These are phyloP conservation scores for Pachyrhizus erosus DNA, from an alignment of 306 rosid genomes.

Conservation along the genomic window DNA sequence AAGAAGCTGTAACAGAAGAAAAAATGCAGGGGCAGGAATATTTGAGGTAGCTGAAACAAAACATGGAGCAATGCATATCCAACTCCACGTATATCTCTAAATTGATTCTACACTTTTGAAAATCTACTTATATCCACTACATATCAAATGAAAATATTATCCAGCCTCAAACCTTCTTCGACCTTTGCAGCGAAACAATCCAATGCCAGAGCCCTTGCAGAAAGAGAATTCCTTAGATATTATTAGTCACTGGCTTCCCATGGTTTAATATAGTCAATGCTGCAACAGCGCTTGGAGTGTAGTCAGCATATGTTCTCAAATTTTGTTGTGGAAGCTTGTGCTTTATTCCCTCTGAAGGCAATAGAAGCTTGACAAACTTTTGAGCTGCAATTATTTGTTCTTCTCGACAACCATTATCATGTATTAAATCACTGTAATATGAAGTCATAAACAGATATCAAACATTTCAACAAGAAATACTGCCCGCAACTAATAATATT, in stretches of 20 bases:
- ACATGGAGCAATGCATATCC: neutral
- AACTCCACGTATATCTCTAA: neutral
- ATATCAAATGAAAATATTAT: neutral
- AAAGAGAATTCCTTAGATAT: neutral
- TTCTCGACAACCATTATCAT: constrained; percentile 50
- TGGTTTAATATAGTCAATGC: constrained; percentile 69
- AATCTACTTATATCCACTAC: neutral
- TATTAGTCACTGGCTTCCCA: constrained; percentile 40
- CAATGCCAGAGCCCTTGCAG: neutral
- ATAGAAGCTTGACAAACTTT: constrained; percentile 66
- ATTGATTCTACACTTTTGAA: neutral
- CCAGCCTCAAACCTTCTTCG: neutral
- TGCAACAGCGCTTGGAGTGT: constrained; percentile 74
- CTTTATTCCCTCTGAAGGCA: constrained; percentile 52
- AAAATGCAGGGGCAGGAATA: neutral
- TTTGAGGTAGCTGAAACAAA: neutral
- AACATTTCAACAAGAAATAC: neutral
- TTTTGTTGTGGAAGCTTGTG: constrained; percentile 36
- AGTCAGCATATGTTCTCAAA: constrained; percentile 36
- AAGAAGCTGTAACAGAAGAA: constrained; percentile 18
- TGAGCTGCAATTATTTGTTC: constrained; percentile 72
- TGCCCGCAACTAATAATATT: neutral
- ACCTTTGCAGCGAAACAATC: neutral
- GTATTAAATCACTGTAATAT: constrained; percentile 64
- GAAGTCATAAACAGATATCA: constrained; percentile 23